Evolutionary conservation across 2,329 filamentous ascomycete genomes (phyloP).

Genomic region (Aaosphaeria arxii): DNA sequence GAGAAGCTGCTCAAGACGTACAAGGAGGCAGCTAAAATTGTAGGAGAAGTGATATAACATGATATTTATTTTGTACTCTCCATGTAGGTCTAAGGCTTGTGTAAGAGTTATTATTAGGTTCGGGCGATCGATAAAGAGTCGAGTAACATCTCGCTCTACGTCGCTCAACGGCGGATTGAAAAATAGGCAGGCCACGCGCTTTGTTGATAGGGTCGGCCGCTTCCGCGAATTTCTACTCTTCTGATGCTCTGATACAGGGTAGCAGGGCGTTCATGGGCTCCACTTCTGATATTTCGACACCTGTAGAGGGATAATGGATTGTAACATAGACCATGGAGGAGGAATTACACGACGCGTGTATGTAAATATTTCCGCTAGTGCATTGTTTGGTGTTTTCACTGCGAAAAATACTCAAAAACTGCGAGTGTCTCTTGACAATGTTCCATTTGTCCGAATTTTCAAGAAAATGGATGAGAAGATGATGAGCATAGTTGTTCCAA

Average conservation of each 20-base stretch:
- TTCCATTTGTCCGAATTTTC: no score
- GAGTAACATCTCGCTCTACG: background rate
- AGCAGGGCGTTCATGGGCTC: constrained; percentile 19
- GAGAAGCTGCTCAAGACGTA: constrained; percentile 94
- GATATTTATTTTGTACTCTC: constrained; percentile 10
- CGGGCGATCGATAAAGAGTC: background rate
- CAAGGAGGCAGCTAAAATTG: constrained; percentile 96
- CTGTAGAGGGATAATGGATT: constrained; percentile 3
- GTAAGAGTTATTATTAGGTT: background rate
- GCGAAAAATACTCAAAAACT: background rate
- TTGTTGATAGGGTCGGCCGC: constrained; percentile 15
- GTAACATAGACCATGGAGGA: constrained; percentile 10
- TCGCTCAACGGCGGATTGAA: background rate
- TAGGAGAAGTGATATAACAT: constrained; percentile 72
- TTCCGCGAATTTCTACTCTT: constrained; percentile 23
- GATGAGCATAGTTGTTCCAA: background rate
- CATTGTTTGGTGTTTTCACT: background rate
- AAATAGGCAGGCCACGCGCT: constrained; percentile 9
- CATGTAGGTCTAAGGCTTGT: constrained; percentile 25
- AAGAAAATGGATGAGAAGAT: background rate
- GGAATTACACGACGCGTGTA: constrained; percentile 7
- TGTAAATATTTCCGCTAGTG: constrained; percentile 3
- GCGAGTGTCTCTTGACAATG: background rate
- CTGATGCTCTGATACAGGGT: constrained; percentile 7
- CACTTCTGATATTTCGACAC: background rate